phyloP scores from a whole-genome alignment of 176 grass and related monocot genomes.

The Phoenix roebelenii region DNA sequence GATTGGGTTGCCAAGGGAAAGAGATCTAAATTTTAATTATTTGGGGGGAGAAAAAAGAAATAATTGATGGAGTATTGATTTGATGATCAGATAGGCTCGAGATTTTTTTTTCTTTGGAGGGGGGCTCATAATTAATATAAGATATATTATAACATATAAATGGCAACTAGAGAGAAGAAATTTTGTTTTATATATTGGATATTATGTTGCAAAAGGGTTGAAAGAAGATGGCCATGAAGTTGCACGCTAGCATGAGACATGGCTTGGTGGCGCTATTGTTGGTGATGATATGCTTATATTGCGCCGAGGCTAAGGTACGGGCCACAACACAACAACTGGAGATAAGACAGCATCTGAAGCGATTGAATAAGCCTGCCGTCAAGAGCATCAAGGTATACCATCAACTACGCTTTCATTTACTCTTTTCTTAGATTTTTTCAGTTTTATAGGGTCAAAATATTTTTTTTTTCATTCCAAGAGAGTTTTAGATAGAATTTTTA shows the following conservation, averaged over 20 bases:
- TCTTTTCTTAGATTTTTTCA: not conserved
- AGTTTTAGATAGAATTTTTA: not conserved
- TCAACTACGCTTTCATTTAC: not conserved
- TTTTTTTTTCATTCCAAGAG: not conserved
- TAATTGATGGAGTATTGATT: too few relatives aligned
- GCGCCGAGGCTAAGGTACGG: not conserved
- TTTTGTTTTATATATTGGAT: too few relatives aligned
- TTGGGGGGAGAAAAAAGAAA: too few relatives aligned
- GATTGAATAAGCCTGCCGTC: constrained; percentile 41
- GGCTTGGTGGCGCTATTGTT: not conserved
- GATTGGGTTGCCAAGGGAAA: too few relatives aligned
- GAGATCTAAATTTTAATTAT: too few relatives aligned
- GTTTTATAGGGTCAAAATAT: not conserved
- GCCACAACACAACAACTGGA: constrained; percentile 12
- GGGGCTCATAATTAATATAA: too few relatives aligned
- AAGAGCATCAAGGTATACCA: constrained; percentile 42
- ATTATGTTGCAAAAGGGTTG: too few relatives aligned
- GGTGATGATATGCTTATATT: constrained; percentile 7
- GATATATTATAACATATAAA: too few relatives aligned
- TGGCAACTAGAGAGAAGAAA: too few relatives aligned
- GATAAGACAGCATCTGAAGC: constrained; percentile 26
- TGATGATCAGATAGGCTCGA: too few relatives aligned
- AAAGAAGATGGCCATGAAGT: constrained; percentile 19
- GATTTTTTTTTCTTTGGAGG: too few relatives aligned
- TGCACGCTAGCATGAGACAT: constrained; percentile 5